Evolutionary conservation across 306 rosid species (phyloP).

Genomic region (Sphenostylis stenocarpa): DNA sequence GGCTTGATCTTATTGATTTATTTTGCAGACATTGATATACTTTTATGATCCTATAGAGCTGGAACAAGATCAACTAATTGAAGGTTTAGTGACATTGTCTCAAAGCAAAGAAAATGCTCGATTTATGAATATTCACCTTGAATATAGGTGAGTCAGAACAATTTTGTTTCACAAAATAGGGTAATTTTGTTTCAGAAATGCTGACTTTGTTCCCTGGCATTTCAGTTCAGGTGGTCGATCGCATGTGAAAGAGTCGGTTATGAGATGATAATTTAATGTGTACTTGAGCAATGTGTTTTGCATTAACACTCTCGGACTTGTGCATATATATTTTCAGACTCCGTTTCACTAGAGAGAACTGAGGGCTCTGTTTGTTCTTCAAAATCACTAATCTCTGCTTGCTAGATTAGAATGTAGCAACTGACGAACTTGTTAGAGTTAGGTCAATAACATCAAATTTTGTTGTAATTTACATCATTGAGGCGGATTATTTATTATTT

Average conservation of each 20-base stretch:
- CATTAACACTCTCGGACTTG: conserved; percentile 5
- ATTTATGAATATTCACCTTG: conserved; percentile 95
- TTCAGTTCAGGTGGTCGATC: conserved; percentile 93
- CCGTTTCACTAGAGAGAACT: conserved; percentile 25
- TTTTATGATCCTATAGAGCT: conserved; percentile 91
- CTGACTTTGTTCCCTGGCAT: conserved; percentile 34
- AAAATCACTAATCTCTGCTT: conserved; percentile 39
- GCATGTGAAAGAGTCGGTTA: conserved; percentile 86
- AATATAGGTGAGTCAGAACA: conserved; percentile 73
- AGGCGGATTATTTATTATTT: conserved; percentile 7
- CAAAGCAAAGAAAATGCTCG: conserved; percentile 97
- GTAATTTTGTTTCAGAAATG: too few species aligned
- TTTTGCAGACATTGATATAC: conserved; percentile 85
- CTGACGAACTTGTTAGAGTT: conserved; percentile 30
- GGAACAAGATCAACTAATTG: conserved; percentile 95
- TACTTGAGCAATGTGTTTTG: neutral
- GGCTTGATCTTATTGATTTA: conserved; percentile 26
- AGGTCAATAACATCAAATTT: conserved; percentile 41
- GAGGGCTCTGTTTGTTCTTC: conserved; percentile 21
- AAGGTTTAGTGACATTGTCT: conserved; percentile 79
- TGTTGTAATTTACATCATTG: conserved; percentile 31
- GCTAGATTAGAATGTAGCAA: conserved; percentile 41
- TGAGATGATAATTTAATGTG: conserved; percentile 62
- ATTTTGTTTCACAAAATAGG: neutral
- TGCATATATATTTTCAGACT: conserved; percentile 34